These are phyloP conservation scores for Nannochloropsis oceanica DNA, from an alignment of 108 stramenopile species.

Conservation along the genomic window DNA sequence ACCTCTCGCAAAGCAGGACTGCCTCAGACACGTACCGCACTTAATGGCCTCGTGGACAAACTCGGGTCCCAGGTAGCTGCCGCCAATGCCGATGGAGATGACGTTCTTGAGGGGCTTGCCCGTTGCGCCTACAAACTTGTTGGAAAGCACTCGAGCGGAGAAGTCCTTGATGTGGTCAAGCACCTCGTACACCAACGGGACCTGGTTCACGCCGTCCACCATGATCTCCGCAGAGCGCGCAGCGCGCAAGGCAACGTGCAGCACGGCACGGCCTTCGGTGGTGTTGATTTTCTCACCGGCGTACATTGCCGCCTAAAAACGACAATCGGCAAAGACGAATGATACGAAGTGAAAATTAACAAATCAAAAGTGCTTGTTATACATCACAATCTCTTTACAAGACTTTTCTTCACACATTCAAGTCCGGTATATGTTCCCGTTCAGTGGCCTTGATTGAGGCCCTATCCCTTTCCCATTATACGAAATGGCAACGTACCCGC, in stretches of 20 bases:
- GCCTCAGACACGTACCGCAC: neutral
- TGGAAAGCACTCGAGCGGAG: conserved; percentile 66
- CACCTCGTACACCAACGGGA: conserved; percentile 64
- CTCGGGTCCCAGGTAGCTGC: conserved; percentile 91
- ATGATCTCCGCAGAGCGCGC: conserved; percentile 43
- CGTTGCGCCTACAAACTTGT: conserved; percentile 72
- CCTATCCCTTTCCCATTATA: neutral
- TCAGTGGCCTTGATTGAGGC: too few relatives aligned
- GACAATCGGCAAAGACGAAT: neutral
- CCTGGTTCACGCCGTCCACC: conserved; percentile 46
- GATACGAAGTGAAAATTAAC: too few relatives aligned
- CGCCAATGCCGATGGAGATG: conserved; percentile 95
- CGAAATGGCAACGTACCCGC: conserved; percentile 1
- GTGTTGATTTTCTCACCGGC: conserved; percentile 85
- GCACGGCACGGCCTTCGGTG: conserved; percentile 86
- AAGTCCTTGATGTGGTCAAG: conserved; percentile 72
- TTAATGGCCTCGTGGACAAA: conserved; percentile 81
- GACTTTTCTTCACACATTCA: too few relatives aligned
- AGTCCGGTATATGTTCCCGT: too few relatives aligned
- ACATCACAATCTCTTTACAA: too few relatives aligned
- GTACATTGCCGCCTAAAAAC: conserved; percentile 51
- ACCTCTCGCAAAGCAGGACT: too few relatives aligned
- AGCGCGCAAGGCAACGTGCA: conserved; percentile 91
- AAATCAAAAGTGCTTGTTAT: too few relatives aligned
- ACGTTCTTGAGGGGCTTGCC: conserved; percentile 85